Evolutionary conservation across 2,329 filamentous ascomycete genomes (phyloP).

Genomic region (Neofusicoccum sp.): DNA sequence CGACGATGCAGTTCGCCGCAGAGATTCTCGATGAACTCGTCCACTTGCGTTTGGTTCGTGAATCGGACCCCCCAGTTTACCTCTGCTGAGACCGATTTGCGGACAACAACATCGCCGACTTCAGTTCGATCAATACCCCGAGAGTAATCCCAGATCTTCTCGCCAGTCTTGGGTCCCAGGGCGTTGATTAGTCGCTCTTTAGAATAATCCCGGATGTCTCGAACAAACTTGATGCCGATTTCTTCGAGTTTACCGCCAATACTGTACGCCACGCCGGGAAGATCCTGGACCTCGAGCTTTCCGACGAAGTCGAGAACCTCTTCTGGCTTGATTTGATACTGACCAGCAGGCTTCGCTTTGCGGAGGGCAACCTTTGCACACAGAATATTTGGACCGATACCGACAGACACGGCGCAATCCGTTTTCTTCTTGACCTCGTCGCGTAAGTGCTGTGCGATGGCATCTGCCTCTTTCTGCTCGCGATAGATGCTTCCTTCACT

Average conservation of each 20-base stretch:
- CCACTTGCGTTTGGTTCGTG: conserved; percentile 84
- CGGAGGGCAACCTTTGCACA: conserved; percentile 87
- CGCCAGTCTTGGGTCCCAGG: conserved; percentile 88
- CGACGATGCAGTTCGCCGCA: conserved; percentile 82
- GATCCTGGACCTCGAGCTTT: conserved; percentile 70
- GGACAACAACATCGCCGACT: conserved; percentile 78
- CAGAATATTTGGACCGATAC: conserved; percentile 86
- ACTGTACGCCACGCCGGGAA: conserved; percentile 91
- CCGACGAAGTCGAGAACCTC: conserved; percentile 75
- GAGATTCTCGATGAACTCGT: conserved; percentile 83
- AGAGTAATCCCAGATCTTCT: conserved; percentile 86
- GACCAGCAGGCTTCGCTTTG: conserved; percentile 91
- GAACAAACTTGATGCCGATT: conserved; percentile 76
- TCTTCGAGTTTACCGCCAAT: conserved; percentile 86
- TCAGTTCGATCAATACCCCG: conserved; percentile 82
- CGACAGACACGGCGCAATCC: conserved; percentile 84
- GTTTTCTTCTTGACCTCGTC: conserved; percentile 70
- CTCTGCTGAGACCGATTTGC: conserved; percentile 95
- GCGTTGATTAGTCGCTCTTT: conserved; percentile 71
- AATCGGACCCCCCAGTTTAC: conserved; percentile 99
- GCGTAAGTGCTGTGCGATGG: conserved; percentile 67
- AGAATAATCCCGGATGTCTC: conserved; percentile 73
- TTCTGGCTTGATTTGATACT: conserved; percentile 82
- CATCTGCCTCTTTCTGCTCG: conserved; percentile 76
- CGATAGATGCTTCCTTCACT: conserved; percentile 69